Evolutionary conservation across 352 stramenopile genomes (phyloP), one percentile per base, ranked within the genome.

Genomic region (Pythium diclinum): DNA sequence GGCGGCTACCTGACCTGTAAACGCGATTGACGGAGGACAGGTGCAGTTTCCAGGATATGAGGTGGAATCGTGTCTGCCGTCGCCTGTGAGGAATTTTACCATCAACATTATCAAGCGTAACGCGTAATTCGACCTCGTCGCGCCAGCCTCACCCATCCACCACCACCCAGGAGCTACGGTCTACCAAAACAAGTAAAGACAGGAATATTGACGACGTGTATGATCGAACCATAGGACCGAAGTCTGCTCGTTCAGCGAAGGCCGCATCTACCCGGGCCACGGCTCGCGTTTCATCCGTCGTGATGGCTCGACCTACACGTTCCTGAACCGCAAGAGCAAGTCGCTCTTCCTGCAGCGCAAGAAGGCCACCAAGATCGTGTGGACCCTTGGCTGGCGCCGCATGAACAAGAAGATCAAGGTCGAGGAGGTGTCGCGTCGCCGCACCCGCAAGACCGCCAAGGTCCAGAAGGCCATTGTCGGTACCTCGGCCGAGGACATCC

Each of bases 381-480:
- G 98, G 98, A 99, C 98, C 63, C 86, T 92, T 65, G 84, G 80
- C 65, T 99, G 97, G 97, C 93, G 97, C 76, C 94, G 95, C 74
- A 96, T 99, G 80, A 98, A 99, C 95, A 99, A 99, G 91, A 99
- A 99, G 92, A 96, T 98, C 75, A 97, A 98, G 74, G 83, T 94
- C 52, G 88, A 96, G 76, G 88, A 96, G 70, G 61, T 91, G 51
- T 51, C 79, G 25, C 84, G 87, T 73, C 85, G 88, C 75, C 86
- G 89, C 58, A 93, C 80, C 72, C 95, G 96, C 74, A 96, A 97
- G 79, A 91, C 93, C 60, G 97, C 92, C 75, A 99, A 99, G 87
- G 91, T 98, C 69, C 94, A 98, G 81, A 92, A 96, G 89, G 96
- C 95, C 46, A 98, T 99, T 68, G 91, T 99, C 46, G 97, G 96